A percentile compares a stretch with the other conserved stretches of the same genome.
Evolutionary conservation across 768 basidiomycete genomes (phyloP).

Genomic region (Xerocomellus dryophilus): DNA sequence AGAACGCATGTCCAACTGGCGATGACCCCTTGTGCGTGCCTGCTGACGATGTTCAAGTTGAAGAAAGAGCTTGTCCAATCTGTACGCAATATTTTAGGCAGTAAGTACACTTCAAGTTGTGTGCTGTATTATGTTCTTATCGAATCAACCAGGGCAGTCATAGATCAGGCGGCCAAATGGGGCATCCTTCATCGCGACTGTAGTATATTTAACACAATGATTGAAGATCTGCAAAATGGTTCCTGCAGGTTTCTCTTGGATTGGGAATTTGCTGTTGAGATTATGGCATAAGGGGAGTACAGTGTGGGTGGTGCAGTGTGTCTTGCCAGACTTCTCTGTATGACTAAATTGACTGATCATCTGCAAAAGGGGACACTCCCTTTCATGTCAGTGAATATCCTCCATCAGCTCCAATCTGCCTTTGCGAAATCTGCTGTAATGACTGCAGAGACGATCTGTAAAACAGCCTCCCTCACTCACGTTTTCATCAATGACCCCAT

Average conservation of each 20-base stretch:
- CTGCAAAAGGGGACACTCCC: neutral
- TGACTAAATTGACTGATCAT: no score
- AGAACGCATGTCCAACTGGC: neutral
- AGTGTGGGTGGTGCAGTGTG: neutral
- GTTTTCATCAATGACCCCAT: no score
- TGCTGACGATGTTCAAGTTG: neutral
- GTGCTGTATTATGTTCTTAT: neutral
- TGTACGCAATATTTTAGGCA: neutral
- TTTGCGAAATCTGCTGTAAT: no score
- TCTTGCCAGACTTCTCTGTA: neutral
- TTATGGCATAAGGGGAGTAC: neutral
- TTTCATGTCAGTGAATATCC: neutral
- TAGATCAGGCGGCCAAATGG: neutral
- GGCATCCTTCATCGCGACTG: neutral
- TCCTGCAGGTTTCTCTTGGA: neutral
- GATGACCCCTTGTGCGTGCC: neutral
- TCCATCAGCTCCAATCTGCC: neutral
- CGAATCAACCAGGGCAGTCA: no score
- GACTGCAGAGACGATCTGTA: no score
- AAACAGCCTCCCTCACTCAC: no score
- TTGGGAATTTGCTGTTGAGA: neutral
- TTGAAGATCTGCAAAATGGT: neutral
- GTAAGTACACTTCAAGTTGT: neutral
- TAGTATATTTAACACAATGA: neutral
- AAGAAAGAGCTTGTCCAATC: neutral